Conservation (phyloP, 768 basidiomycete genomes). For the Boletus patriciae region DNA sequence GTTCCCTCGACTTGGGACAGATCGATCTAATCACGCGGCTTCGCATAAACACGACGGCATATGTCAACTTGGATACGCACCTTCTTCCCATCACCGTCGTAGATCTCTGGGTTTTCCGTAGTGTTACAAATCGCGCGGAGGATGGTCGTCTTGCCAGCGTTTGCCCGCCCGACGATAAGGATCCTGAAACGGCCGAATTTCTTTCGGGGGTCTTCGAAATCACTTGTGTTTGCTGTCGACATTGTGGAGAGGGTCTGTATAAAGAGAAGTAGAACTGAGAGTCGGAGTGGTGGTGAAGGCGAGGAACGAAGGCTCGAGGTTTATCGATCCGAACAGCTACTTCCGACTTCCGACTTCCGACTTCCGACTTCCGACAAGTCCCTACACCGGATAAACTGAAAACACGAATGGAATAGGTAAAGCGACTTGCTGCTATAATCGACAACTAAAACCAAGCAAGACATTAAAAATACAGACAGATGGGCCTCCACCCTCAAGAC, state of each 20-base stretch:
- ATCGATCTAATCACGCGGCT: neutral
- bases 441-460: neutral
- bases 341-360: no score
- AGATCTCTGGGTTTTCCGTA: slow-evolving; percentile 7
- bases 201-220: no score
- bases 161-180: slow-evolving; percentile 3
- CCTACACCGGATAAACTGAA: no score
- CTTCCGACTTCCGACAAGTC: no score
- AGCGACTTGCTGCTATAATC: neutral
- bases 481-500: no score
- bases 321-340: neutral
- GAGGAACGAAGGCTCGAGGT: neutral
- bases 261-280: neutral
- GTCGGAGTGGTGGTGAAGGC: neutral
- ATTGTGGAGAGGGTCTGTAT: no score
- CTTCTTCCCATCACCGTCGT: neutral
- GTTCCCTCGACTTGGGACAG: slow-evolving; percentile 1
- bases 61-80: neutral
- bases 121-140: slow-evolving; percentile 4
- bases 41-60: neutral
- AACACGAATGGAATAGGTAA: neutral
- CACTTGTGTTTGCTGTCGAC: no score
- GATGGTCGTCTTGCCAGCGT: slow-evolving; percentile 6
- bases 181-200: no score
- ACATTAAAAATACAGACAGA: slow-evolving; percentile 9